Evolutionary conservation across 768 basidiomycete genomes (phyloP), one percentile per base, ranked within the genome.

Genomic region (Leccinum arenicola): DNA sequence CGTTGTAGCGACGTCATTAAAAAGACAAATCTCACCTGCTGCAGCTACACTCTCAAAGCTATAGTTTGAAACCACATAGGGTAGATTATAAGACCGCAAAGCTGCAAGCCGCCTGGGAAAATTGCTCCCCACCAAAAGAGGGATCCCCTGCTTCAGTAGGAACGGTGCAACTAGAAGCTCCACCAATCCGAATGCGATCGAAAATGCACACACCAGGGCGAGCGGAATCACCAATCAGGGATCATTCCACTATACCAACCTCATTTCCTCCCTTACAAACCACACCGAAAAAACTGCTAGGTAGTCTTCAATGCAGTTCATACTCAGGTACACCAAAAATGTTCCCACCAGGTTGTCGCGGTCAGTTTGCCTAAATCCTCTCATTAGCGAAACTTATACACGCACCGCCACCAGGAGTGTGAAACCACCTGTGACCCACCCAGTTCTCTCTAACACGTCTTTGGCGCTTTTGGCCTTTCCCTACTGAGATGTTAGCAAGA

Each of bases 21-120:
- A 27, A 38, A 40, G 6, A 27, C 11, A 23, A 17, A n/a, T 70
- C 80, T 55, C 63, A 85, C 86, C 86, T 15, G 86, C 85, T 7
- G 79, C 82, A 12, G 87, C 83, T 19, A 88, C 84, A 54, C 78
- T 86, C 15, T 84, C 27, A 89, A 68, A 69, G 81, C 77, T 6
- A 92, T 89, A 0, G 88, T 91, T 70, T 92, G 89, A 70, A 92
- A 93, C 87, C 88, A 92, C 71, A 87, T 85, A 5, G 91, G 91
- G 72, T 83, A 88, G 72, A 87, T 72, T 89, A 92, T 70, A 82
- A 87, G 65, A 93, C 79, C 1, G 85, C 76, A 56, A 93, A 88
- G 65, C 89, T 93, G 70, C 88, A 90, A 7, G 80, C 77, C 17
- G 87, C 77, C 11, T 89, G 21, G 90, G 79, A 66, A 89, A 87